Evolutionary conservation across 345 rosid genomes (phyloP).

Genomic region (Trapa incisa): DNA sequence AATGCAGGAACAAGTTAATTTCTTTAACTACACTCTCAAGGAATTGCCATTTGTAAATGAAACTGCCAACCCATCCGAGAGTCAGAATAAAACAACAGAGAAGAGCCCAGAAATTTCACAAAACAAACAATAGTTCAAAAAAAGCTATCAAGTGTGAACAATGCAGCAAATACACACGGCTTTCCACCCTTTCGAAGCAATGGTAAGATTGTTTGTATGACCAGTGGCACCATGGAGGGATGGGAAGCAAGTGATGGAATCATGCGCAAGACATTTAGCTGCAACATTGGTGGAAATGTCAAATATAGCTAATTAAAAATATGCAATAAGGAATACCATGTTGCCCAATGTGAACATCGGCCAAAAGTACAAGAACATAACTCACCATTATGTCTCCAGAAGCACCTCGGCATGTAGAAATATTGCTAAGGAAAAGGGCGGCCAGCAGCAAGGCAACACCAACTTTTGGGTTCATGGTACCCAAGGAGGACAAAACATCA

Average conservation of each 20-base stretch:
- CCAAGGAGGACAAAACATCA: slow-evolving; percentile 52
- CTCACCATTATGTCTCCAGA: slow-evolving; percentile 51
- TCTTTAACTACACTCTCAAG: neutral
- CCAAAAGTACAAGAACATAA: slow-evolving; percentile 4
- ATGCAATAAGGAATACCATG: neutral
- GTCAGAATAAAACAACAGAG: neutral
- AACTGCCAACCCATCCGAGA: neutral
- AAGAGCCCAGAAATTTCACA: neutral
- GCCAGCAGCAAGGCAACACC: slow-evolving; percentile 67
- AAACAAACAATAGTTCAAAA: neutral
- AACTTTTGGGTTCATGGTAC: slow-evolving; percentile 48
- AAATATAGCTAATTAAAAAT: slow-evolving; percentile 2
- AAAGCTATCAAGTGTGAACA: slow-evolving; percentile 5
- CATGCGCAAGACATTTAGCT: slow-evolving; percentile 71
- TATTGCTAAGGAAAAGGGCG: slow-evolving; percentile 60
- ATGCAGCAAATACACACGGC: slow-evolving; percentile 32
- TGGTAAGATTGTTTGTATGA: slow-evolving; percentile 72
- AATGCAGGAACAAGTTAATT: neutral
- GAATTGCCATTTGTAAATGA: neutral
- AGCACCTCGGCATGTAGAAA: slow-evolving; percentile 39
- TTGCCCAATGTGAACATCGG: neutral
- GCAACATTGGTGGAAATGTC: slow-evolving; percentile 13
- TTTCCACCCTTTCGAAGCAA: slow-evolving; percentile 62
- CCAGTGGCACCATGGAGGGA: slow-evolving; percentile 68
- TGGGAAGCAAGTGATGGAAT: slow-evolving; percentile 85